phyloP scores from a whole-genome alignment of 1,284 basidiomycete species.

The Chalciporus sp. region DNA sequence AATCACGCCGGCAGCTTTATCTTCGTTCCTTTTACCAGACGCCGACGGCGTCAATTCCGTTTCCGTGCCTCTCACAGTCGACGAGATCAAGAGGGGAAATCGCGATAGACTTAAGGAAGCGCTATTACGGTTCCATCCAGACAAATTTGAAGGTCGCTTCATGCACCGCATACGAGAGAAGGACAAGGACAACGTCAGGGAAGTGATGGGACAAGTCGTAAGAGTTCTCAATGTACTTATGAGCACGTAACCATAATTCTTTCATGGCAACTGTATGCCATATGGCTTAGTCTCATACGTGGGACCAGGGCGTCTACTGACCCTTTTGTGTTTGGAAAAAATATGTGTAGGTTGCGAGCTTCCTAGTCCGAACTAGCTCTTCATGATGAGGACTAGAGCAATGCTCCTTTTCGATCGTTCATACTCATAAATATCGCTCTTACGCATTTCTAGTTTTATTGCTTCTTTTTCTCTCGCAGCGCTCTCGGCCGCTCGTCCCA shows the following conservation, averaged over 20 bases:
- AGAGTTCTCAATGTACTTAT: slow-evolving; percentile 54
- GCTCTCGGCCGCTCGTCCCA: no score
- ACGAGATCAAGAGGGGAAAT: slow-evolving; percentile 39
- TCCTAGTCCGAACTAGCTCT: no score
- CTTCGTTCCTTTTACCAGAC: slow-evolving; percentile 59
- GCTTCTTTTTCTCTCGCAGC: no score
- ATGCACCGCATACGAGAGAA: slow-evolving; percentile 56
- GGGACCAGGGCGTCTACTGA: not conserved
- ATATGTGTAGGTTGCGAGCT: no score
- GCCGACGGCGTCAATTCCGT: slow-evolving; percentile 5
- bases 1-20: slow-evolving; percentile 59
- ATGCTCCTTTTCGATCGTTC: no score
- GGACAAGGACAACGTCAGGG: slow-evolving; percentile 72
- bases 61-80: slow-evolving; percentile 9
- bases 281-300: not conserved
- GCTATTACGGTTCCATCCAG: slow-evolving; percentile 81
- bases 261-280: not conserved
- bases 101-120: slow-evolving; percentile 73
- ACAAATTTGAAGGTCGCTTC: slow-evolving; percentile 80
- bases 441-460: no score
- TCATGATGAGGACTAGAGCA: no score
- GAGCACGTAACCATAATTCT: slow-evolving; percentile 26
- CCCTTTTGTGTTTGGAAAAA: no score
- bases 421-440: no score
- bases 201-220: slow-evolving; percentile 75